phyloP scores from a whole-genome alignment of 1,284 basidiomycete species.

The Microbotryomycetes sp. region DNA sequence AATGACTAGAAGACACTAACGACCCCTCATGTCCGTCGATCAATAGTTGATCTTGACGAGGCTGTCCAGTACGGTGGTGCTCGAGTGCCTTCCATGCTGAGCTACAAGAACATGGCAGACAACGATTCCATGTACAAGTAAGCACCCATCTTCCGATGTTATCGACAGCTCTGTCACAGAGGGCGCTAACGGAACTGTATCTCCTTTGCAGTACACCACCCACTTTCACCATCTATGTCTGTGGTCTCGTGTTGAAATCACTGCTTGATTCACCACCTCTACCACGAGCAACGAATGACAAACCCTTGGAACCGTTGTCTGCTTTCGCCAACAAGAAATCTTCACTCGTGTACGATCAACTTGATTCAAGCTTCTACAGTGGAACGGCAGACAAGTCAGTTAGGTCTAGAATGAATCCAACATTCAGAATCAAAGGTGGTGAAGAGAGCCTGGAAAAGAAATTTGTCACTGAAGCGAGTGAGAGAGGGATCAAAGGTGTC shows the following conservation, averaged over 20 bases:
- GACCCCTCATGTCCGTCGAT: too few species aligned
- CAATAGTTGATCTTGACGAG: conserved; percentile 65
- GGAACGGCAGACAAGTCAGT: conserved; percentile 30
- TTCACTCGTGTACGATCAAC: conserved; percentile 61
- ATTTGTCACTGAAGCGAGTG: conserved; percentile 73
- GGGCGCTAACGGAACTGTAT: not conserved
- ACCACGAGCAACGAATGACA: conserved; percentile 45
- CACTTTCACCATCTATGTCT: conserved; percentile 86
- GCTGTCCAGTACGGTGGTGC: conserved; percentile 69
- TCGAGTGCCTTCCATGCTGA: conserved; percentile 65
- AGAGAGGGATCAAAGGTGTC: conserved; percentile 68
- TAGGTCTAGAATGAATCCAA: conserved; percentile 76
- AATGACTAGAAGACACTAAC: not conserved
- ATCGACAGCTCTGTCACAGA: not conserved
- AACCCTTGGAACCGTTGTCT: conserved; percentile 66
- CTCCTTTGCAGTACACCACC: conserved; percentile 63
- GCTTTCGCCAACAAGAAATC: conserved; percentile 65
- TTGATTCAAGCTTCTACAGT: conserved; percentile 47
- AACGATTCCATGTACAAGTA: conserved; percentile 75
- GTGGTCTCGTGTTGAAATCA: conserved; percentile 74
- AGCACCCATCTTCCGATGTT: not conserved
- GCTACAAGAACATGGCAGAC: conserved; percentile 80
- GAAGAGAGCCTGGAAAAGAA: conserved; percentile 54
- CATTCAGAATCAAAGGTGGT: conserved; percentile 65
- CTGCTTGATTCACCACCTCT: conserved; percentile 46